These are phyloP conservation scores for Yamadazyma oceani DNA, from an alignment of 1,139 yeast species.

Conservation along the genomic window DNA sequence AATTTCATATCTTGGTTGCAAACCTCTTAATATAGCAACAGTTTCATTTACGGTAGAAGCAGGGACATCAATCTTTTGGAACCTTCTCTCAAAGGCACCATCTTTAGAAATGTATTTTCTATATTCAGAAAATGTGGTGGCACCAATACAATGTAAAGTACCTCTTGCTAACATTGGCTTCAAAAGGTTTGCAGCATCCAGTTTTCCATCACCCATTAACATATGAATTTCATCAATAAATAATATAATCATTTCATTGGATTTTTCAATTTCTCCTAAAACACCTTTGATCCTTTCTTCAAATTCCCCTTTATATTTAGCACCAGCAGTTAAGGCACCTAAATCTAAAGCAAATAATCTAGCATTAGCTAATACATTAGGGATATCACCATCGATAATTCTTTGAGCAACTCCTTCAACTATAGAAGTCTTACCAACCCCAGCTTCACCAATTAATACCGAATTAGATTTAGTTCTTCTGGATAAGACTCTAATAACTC, in stretches of 20 bases:
- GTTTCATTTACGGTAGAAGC: conserved; percentile 94
- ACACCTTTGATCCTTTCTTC: conserved; percentile 98
- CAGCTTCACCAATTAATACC: conserved; percentile 96
- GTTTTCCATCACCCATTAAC: conserved; percentile 97
- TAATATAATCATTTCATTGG: conserved; percentile 80
- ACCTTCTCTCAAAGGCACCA: conserved; percentile 98
- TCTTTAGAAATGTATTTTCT: conserved; percentile 91
- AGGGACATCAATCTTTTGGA: conserved; percentile 93
- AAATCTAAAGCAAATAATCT: conserved; percentile 84
- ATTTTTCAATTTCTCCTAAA: conserved; percentile 85
- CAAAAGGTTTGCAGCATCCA: conserved; percentile 93
- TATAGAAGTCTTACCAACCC: conserved; percentile 98
- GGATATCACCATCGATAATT: conserved; percentile 93
- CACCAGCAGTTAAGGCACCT: conserved; percentile 97
- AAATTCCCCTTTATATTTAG: conserved; percentile 97
- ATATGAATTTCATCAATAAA: conserved; percentile 97
- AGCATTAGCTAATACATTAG: conserved; percentile 77
- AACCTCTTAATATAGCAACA: conserved; percentile 92
- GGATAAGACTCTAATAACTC: conserved; percentile 90
- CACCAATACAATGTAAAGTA: conserved; percentile 94
- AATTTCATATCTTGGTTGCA: conserved; percentile 93
- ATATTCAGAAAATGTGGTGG: conserved; percentile 93
- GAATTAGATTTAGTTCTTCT: conserved; percentile 97
- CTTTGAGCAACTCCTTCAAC: conserved; percentile 99
- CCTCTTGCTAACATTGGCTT: conserved; percentile 99